A percentile compares a stretch with the other conserved stretches of the same genome.
Conservation (phyloP, 1,284 basidiomycete species). For the Golubevia sp. region DNA sequence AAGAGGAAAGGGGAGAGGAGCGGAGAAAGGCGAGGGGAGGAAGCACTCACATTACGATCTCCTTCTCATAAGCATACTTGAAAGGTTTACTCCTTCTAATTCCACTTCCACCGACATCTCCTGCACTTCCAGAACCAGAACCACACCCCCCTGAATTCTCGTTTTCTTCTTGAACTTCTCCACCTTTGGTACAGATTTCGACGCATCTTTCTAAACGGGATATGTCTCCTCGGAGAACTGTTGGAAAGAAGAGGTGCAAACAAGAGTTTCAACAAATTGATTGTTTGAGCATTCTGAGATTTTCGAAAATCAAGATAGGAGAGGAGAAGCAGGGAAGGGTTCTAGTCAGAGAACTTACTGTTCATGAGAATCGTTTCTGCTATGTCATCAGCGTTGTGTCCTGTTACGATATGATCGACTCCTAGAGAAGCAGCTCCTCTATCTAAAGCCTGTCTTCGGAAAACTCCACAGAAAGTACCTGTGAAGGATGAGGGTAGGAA, state of each 20-base stretch:
- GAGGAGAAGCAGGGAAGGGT: too few species aligned
- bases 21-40: background rate
- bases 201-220: conserved; percentile 54
- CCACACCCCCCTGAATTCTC: conserved; percentile 29
- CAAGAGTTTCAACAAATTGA: too few species aligned
- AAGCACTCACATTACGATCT: conserved; percentile 50
- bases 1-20: background rate
- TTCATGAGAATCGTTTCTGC: conserved; percentile 60
- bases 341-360: too few species aligned
- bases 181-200: conserved; percentile 33
- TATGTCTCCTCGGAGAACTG: conserved; percentile 55
- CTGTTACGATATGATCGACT: conserved; percentile 60
- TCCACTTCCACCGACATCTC: conserved; percentile 26
- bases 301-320: background rate
- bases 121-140: conserved; percentile 21
- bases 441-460: conserved; percentile 58
- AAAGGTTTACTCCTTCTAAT: conserved; percentile 59
- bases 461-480: conserved; percentile 59
- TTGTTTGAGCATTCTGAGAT: background rate
- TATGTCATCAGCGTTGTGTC: conserved; percentile 61
- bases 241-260: background rate
- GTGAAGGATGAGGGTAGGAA: background rate
- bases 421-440: conserved; percentile 54
- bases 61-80: conserved; percentile 62
- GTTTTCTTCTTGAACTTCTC: conserved; percentile 5